A percentile compares a stretch with the other conserved stretches of the same genome.
These are phyloP conservation scores for Dentipellis sp. DNA, from an alignment of 768 basidiomycete species.

Conservation along the genomic window DNA sequence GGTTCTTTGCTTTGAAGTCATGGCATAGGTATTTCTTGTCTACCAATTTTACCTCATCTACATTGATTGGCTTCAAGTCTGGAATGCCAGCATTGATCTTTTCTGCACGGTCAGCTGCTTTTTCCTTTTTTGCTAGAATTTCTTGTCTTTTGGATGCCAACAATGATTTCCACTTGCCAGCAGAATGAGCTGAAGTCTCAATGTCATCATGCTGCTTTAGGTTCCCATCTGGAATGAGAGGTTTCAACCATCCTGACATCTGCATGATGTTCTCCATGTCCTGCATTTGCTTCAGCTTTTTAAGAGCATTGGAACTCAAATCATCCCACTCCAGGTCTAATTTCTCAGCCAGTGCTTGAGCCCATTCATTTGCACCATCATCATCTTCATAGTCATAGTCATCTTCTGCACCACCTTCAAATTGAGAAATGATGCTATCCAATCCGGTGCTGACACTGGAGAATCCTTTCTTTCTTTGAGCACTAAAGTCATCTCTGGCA, in stretches of 20 bases:
- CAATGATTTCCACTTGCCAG: neutral
- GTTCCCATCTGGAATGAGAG: neutral
- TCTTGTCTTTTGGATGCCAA: neutral
- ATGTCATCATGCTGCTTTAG: neutral
- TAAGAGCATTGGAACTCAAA: neutral
- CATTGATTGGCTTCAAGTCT: neutral
- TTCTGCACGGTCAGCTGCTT: neutral
- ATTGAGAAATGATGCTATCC: neutral
- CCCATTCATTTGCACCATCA: neutral
- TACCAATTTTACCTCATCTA: neutral
- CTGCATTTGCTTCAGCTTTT: neutral
- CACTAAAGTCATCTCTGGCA: slow-evolving; percentile 24
- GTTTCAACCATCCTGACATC: neutral
- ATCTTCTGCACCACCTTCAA: neutral
- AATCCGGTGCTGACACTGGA: neutral
- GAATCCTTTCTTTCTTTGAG: slow-evolving; percentile 8
- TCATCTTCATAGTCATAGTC: no score
- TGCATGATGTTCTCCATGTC: neutral
- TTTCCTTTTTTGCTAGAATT: neutral
- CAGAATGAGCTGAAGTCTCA: neutral
- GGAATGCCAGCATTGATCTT: neutral
- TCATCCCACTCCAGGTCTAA: neutral
- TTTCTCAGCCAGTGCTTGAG: neutral
- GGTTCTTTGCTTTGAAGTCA: neutral
- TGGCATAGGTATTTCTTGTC: neutral